Base-by-base conservation (phyloP, 148 eudicot species). In the Hydrangea macrophylla region DNA sequence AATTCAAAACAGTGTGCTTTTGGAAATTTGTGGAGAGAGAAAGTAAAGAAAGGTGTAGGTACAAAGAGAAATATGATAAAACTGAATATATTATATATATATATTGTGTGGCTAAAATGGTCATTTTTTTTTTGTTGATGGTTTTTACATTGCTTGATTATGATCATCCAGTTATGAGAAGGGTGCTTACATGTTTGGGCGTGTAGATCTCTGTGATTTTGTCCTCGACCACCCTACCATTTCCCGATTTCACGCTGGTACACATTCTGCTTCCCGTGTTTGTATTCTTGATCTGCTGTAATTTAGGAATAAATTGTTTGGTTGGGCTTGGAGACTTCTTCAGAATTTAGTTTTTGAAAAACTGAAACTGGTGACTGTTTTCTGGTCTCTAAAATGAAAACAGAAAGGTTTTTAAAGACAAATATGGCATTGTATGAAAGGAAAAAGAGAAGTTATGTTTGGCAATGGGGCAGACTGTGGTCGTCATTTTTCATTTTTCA, bases 101-200 rank as follows among this genome's bases (percentile, higher is more conserved):
- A 15, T 44, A 13, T 44, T 44, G 44, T 44, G 51, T 70, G 66
- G 36, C 20, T 68, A 9, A 25, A 13, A 7, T 37, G 12, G 33
- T 24, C 5, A 13, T 30, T 26, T 22, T 25, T 5, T 45, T 58
- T 40, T 24, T 58, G 44, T 60, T 35, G 31, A 35, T n/a, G n/a
- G n/a, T n/a, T n/a, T 18, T 66, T 20, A 10, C 36, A 48, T 22
- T 63, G n/a, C 72, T 71, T 20, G 30, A 10, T 54, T 27, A 33
- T 58, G 28, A 28, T 70, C n/a, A 40, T 73, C 39, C 77, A 94
- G 99, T 58, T 60, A 88, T 25, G 76, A 88, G 82, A 94, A 94
- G 83, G 99, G 99, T 23, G 99, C 99, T 7, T 94, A 85, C 77
- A 91, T 94, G 97, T 91, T 94, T 78, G 97, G 99, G 56, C 88